These are phyloP conservation scores for Mediolabrus comicus DNA, from an alignment of 108 stramenopile genomes.

Conservation along the genomic window DNA sequence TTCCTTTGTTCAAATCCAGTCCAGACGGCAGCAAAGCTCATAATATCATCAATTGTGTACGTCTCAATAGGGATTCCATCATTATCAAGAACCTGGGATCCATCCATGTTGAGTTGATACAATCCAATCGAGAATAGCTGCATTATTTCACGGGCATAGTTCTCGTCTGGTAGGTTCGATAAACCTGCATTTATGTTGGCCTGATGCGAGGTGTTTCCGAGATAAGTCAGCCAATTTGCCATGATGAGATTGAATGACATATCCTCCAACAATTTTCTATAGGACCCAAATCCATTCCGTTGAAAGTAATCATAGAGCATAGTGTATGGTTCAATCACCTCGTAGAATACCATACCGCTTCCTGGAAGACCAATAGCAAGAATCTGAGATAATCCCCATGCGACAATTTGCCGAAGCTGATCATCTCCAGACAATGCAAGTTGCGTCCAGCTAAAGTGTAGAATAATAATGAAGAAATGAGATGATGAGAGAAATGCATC, in stretches of 20 bases:
- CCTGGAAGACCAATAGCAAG: slow-evolving; percentile 18
- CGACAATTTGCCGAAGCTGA: slow-evolving; percentile 51
- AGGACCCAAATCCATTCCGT: slow-evolving; percentile 31
- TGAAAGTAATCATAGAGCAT: slow-evolving; percentile 32
- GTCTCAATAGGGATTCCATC: slow-evolving; percentile 37
- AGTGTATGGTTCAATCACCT: background rate
- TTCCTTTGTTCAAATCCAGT: slow-evolving; percentile 61
- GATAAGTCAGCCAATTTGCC: slow-evolving; percentile 13
- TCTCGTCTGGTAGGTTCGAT: background rate
- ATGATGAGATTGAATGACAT: slow-evolving; percentile 10
- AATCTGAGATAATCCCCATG: slow-evolving; percentile 53
- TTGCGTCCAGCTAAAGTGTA: slow-evolving; percentile 15
- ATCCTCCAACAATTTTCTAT: slow-evolving; percentile 12
- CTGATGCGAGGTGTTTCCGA: background rate
- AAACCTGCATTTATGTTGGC: background rate
- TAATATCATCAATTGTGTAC: slow-evolving; percentile 56
- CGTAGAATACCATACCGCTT: slow-evolving; percentile 1
- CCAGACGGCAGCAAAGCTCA: slow-evolving; percentile 59
- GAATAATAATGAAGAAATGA: background rate
- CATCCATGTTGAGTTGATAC: slow-evolving; percentile 43
- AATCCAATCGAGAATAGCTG: slow-evolving; percentile 62
- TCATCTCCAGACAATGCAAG: slow-evolving; percentile 37
- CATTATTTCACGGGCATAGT: slow-evolving; percentile 46
- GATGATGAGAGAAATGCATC: background rate
- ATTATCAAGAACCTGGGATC: slow-evolving; percentile 36